Base-by-base conservation (phyloP, 2,329 filamentous ascomycete species). In the Fusarium kyushuense region DNA sequence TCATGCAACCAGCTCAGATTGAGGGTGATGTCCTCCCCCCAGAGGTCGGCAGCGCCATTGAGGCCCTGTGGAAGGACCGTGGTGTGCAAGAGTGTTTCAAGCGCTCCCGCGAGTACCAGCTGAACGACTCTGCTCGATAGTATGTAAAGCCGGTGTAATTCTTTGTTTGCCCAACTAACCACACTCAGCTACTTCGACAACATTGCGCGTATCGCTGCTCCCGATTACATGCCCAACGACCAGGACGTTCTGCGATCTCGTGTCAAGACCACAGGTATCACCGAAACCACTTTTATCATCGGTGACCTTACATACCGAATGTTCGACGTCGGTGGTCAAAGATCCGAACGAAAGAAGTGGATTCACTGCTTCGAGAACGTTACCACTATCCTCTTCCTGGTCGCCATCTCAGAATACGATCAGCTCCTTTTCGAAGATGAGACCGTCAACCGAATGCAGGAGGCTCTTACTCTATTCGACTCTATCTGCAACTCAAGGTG, bases 361-460 rank as follows among this genome's bases (percentile, higher is more conserved):
- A 97, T 97, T 74, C 94, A 97, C 84, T 97, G 94, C 84, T 97
- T 97, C 81, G 94, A 97, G 84, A 97, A 97, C 75, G 94, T 97
- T 76, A 97, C 94, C 11, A 97, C 94, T 12, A 97, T 97, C 74
- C 91, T 97, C 38, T 97, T 97, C 89, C 84, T 97, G 57, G 95
- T 97, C 72, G 95, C 95, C 81, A 97, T 97, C 74, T 97, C 94
- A 72, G 94, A 97, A 81, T 97, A 97, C 84, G 94, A 97, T 79
- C 94, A 97, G 83, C 86, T 97, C 65, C 87, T 97, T 45, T 97
- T 97, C 79, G 94, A 97, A 79, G 94, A 97, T 77, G 94, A 97
- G 85, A 97, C 92, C 0, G 92, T 96, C 87, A 96, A 96, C 81
- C 92, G 93, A 85, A 96, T 96, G 92, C 92, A 95, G 78, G 92